Evolutionary conservation across 2,329 filamentous ascomycete genomes (phyloP).

Genomic region (Epichloe uncinata): DNA sequence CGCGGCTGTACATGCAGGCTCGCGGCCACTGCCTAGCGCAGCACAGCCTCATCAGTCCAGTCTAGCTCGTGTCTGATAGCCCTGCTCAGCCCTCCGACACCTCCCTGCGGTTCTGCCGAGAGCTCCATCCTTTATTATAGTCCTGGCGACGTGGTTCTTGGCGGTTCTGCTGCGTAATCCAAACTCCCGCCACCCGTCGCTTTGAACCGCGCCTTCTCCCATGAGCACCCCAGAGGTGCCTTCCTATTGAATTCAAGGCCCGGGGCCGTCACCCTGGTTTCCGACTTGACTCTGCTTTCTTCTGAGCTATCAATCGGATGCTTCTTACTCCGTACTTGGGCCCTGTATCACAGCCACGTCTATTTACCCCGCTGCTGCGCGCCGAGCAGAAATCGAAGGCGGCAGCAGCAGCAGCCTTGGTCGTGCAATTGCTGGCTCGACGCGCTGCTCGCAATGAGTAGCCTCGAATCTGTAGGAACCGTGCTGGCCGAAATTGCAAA

Average conservation of each 20-base stretch:
- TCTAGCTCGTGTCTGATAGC: no score
- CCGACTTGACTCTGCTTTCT: neutral
- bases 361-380: neutral
- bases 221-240: constrained; percentile 3
- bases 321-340: neutral
- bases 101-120: neutral
- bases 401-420: neutral
- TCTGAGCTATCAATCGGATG: neutral
- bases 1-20: no score
- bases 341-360: no score
- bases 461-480: constrained; percentile 40
- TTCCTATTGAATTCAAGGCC: neutral
- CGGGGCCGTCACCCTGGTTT: neutral
- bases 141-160: neutral
- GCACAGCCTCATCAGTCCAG: no score
- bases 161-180: neutral
- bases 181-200: neutral
- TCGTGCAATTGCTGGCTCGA: neutral
- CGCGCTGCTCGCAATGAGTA: constrained; percentile 18
- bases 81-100: no score
- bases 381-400: neutral
- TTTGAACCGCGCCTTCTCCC: neutral
- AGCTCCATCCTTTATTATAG: neutral
- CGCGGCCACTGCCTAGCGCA: no score
- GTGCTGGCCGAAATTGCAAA: constrained; percentile 45